Conservation (phyloP, 768 basidiomycete genomes). For the Russula emetica region DNA sequence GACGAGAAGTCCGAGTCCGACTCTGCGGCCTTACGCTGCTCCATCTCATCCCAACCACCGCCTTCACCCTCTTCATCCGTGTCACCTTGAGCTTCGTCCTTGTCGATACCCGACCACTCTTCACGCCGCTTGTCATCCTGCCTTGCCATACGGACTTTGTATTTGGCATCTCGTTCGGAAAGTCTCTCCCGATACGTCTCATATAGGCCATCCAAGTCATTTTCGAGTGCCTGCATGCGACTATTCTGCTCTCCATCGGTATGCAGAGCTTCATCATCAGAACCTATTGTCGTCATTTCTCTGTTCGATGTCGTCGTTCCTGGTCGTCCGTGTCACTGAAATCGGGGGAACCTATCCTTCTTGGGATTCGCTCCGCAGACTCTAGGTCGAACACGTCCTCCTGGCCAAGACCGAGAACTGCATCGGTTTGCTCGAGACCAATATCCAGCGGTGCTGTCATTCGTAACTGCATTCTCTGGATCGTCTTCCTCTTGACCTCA, state of each 20-base stretch:
- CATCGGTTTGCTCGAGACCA: slow-evolving; percentile 79
- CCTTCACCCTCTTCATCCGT: slow-evolving; percentile 38
- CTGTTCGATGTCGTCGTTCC: slow-evolving; percentile 46
- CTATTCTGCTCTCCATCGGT: slow-evolving; percentile 67
- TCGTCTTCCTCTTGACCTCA: slow-evolving; percentile 80
- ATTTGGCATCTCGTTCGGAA: slow-evolving; percentile 83
- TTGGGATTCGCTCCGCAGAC: slow-evolving; percentile 47
- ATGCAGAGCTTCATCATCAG: slow-evolving; percentile 46
- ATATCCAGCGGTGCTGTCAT: slow-evolving; percentile 99
- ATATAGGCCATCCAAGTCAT: slow-evolving; percentile 85
- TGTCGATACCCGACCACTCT: slow-evolving; percentile 75
- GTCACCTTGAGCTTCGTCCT: slow-evolving; percentile 35
- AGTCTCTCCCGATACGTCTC: slow-evolving; percentile 77
- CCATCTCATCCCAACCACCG: slow-evolving; percentile 71
- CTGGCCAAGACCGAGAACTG: slow-evolving; percentile 65
- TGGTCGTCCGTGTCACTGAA: slow-evolving; percentile 32
- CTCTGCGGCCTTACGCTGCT: slow-evolving; percentile 47
- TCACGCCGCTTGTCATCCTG: slow-evolving; percentile 68
- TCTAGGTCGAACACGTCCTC: slow-evolving; percentile 88
- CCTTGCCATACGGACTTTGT: slow-evolving; percentile 74
- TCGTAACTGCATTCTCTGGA: slow-evolving; percentile 92
- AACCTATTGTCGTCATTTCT: slow-evolving; percentile 41
- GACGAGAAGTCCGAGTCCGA: slow-evolving; percentile 45
- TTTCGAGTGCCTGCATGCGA: slow-evolving; percentile 64
- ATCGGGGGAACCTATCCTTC: slow-evolving; percentile 39